A percentile compares a stretch with the other conserved stretches of the same genome.
Evolutionary conservation across 768 basidiomycete genomes (phyloP).

Genomic region (Mycena albidolilacea): DNA sequence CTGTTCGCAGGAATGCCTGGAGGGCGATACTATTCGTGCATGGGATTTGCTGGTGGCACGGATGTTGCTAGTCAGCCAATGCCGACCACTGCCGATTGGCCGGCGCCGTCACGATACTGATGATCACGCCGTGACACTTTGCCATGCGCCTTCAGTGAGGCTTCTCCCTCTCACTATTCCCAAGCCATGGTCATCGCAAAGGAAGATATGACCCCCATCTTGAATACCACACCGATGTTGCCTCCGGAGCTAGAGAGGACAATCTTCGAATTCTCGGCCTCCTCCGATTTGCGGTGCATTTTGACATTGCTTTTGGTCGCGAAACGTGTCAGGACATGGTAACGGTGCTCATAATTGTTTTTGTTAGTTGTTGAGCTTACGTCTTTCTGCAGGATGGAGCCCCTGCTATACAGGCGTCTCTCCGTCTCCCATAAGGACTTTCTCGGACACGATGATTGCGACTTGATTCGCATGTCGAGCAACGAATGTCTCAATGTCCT

Average conservation of each 20-base stretch:
- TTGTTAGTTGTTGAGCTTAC: too few relatives aligned
- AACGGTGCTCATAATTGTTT: not conserved
- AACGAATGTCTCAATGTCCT: not conserved
- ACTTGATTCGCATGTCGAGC: not conserved
- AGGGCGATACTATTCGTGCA: too few relatives aligned
- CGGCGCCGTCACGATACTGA: too few relatives aligned
- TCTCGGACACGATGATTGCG: not conserved
- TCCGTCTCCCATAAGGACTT: not conserved
- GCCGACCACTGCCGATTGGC: too few relatives aligned
- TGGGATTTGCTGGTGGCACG: too few relatives aligned
- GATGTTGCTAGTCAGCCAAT: too few relatives aligned
- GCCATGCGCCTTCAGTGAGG: too few relatives aligned
- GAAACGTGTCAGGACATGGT: not conserved
- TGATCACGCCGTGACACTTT: too few relatives aligned
- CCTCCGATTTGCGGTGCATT: not conserved
- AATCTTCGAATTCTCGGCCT: not conserved
- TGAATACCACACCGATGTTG: not conserved
- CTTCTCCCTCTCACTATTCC: too few relatives aligned
- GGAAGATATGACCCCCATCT: too few relatives aligned
- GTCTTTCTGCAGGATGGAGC: not conserved
- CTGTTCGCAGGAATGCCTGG: too few relatives aligned
- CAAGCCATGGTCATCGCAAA: too few relatives aligned
- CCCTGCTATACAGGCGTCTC: not conserved
- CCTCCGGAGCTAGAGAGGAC: not conserved
- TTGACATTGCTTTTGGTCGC: not conserved